phyloP scores from a whole-genome alignment of 192 early-diverging fungal genomes.

The Gryganskiella cystojenkinii region DNA sequence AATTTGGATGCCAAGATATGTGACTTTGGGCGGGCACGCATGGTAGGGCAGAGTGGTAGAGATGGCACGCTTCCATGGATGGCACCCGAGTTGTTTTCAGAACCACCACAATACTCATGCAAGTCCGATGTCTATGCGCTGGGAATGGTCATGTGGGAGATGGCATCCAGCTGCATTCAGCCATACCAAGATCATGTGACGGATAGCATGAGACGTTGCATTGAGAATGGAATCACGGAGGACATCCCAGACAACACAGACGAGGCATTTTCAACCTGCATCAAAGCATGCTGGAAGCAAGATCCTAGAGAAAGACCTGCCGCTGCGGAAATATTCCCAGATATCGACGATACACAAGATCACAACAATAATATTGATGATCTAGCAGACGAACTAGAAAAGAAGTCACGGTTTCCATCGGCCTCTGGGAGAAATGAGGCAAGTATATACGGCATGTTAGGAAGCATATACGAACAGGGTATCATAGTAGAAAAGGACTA shows the following conservation, averaged over 20 bases:
- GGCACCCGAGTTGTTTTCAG: neutral
- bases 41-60: neutral
- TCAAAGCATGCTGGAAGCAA: slow-evolving; percentile 5
- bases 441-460: too few species aligned
- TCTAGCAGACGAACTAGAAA: too few species aligned
- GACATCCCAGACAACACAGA: slow-evolving; percentile 4
- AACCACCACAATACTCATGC: neutral
- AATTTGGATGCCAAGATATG: slow-evolving; percentile 2
- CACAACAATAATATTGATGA: neutral
- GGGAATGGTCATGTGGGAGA: slow-evolving; percentile 16
- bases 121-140: slow-evolving; percentile 19
- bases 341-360: neutral
- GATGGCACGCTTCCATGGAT: neutral
- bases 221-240: slow-evolving; percentile 1
- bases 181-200: slow-evolving; percentile 1
- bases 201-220: slow-evolving; percentile 3
- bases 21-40: neutral
- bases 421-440: too few species aligned
- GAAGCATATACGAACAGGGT: neutral
- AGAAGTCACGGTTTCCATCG: too few species aligned
- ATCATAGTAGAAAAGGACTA: slow-evolving; percentile 24
- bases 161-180: slow-evolving; percentile 7
- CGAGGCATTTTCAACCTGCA: neutral
- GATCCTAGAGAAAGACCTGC: slow-evolving; percentile 1
- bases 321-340: slow-evolving; percentile 2